Evolutionary conservation across 2,329 filamentous ascomycete genomes (phyloP), one percentile per base, ranked within the genome.

Genomic region (Leptographium wingfieldii): DNA sequence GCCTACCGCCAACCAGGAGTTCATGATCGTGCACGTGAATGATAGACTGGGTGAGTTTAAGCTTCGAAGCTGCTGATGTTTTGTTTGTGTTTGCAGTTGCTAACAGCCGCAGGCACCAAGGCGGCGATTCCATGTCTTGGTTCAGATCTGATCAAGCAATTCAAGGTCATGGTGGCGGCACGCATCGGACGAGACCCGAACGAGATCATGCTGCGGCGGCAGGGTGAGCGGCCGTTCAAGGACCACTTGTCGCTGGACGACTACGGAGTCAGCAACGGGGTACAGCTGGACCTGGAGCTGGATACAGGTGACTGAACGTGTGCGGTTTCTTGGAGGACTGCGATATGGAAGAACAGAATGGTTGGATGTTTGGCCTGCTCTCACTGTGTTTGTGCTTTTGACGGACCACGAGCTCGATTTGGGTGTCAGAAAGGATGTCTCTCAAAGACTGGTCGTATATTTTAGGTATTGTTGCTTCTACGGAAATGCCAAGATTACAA

Each of bases 11-110:
- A 54, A 55, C 10, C 61, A 60, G 2, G 63, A 65, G 38, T 63
- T 65, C 27, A 95, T 96, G 87, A 96, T 97, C 66, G 92, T 97
- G 22, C 84, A 92, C 68, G 85, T 97, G 69, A 97, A 97, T 71
- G 92, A 97, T 73, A 83, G 92, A n/a, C 77, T 97, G 43, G 92
- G 60, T 62, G 16, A 48, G 60, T 51, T 3, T n/a, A 10, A 49
- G 10, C 10, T 7, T 6, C n/a, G 19, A 7, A 46, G 19, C 40
- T 49, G 22, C 27, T 43, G 11, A 56, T 9, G 12, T 31, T 11
- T n/a, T 40, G 29, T 57, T 19, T 38, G 19, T 25, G 22, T 29
- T n/a, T n/a, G n/a, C 53, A 7, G 7, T 12, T 40, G 14, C 55
- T 57, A 35, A 54, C 54, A 19, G 3, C 22, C 19, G 9, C 40